These are phyloP conservation scores for Asterionellopsis glacialis DNA, from an alignment of 108 stramenopile genomes.

Conservation along the genomic window DNA sequence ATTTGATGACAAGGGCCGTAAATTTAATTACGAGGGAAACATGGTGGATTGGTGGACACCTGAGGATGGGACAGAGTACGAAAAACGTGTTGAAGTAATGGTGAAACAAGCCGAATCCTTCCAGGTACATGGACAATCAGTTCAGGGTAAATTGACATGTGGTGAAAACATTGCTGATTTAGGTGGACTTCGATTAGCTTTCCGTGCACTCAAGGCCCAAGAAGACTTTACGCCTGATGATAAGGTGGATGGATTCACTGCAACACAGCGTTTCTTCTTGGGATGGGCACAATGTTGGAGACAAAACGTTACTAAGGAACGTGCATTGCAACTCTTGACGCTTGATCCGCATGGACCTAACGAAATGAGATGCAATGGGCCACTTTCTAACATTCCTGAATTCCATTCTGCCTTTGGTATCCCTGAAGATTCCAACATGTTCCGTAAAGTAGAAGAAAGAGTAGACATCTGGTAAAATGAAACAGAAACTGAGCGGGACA, in stretches of 20 bases:
- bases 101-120: constrained; percentile 67
- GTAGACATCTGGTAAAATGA: constrained; percentile 83
- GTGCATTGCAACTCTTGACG: constrained; percentile 72
- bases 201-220: constrained; percentile 40
- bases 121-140: constrained; percentile 60
- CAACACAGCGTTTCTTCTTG: constrained; percentile 69
- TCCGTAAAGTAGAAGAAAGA: constrained; percentile 41
- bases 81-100: constrained; percentile 68
- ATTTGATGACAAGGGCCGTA: constrained; percentile 84
- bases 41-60: constrained; percentile 85
- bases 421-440: constrained; percentile 49
- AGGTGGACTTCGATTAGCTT: constrained; percentile 68
- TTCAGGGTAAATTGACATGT: constrained; percentile 63
- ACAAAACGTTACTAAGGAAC: constrained; percentile 68
- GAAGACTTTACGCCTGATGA: constrained; percentile 15
- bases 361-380: constrained; percentile 74
- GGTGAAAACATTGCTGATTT: constrained; percentile 80
- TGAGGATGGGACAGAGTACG: constrained; percentile 60
- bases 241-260: constrained; percentile 62
- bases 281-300: constrained; percentile 73
- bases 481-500: too few species aligned
- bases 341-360: constrained; percentile 86
- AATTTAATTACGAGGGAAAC: constrained; percentile 71
- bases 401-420: constrained; percentile 74
- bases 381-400: constrained; percentile 65